phyloP scores from a whole-genome alignment of 169 alveolate genomes.

The Theileria sp. region DNA sequence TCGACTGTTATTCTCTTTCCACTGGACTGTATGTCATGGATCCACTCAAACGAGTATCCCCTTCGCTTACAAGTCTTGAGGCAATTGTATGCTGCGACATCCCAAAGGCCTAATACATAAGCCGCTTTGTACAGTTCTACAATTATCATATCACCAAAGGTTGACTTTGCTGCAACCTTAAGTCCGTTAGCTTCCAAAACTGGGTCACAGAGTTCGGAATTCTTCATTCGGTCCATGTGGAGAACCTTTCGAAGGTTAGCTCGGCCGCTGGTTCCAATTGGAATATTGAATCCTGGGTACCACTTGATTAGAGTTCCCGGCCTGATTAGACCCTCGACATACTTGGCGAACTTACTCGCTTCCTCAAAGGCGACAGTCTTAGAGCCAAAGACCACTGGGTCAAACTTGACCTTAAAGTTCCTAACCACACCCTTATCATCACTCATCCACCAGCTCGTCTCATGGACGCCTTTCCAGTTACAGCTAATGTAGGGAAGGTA shows the following conservation, averaged over 20 bases:
- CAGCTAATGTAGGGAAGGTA: slow-evolving; percentile 47
- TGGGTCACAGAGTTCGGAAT: slow-evolving; percentile 70
- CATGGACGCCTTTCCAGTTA: slow-evolving; percentile 44
- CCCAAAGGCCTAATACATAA: slow-evolving; percentile 72
- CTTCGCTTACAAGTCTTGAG: slow-evolving; percentile 72
- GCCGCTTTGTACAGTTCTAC: slow-evolving; percentile 77
- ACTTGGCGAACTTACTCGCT: slow-evolving; percentile 42
- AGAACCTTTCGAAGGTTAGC: slow-evolving; percentile 72
- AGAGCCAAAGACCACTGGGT: slow-evolving; percentile 12
- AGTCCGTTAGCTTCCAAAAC: slow-evolving; percentile 72
- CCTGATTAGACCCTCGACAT: slow-evolving; percentile 43
- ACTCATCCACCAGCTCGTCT: slow-evolving; percentile 53
- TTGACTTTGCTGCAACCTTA: slow-evolving; percentile 67
- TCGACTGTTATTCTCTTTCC: slow-evolving; percentile 66
- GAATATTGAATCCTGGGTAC: slow-evolving; percentile 78
- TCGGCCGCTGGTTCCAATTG: slow-evolving; percentile 77
- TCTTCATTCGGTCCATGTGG: slow-evolving; percentile 72
- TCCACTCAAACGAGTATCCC: slow-evolving; percentile 71
- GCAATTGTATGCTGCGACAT: slow-evolving; percentile 75
- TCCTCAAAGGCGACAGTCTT: slow-evolving; percentile 60
- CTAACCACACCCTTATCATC: slow-evolving; percentile 20
- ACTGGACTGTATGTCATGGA: slow-evolving; percentile 53
- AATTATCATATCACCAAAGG: slow-evolving; percentile 77
- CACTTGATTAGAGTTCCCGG: slow-evolving; percentile 69
- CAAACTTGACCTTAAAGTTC: slow-evolving; percentile 13